Percentiles rank a stretch among this genome's conserved stretches.
Conservation (phyloP, 73 alveolate genomes). For the Paramecium sonneborni region DNA sequence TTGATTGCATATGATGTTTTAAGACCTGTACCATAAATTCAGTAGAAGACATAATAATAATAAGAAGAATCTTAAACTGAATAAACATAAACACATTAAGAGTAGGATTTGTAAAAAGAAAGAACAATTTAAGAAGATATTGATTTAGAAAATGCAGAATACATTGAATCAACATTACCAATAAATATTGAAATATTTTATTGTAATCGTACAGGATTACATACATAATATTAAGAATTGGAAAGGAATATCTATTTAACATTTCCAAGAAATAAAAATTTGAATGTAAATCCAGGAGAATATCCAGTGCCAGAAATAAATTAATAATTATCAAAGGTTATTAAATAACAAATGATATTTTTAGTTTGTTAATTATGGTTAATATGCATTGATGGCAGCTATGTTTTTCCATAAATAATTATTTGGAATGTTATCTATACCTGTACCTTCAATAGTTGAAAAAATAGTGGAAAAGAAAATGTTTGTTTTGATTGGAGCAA, state of each 20-base stretch:
- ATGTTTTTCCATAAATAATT: conserved; percentile 23
- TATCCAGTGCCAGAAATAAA: conserved; percentile 53
- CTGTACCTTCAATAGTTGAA: conserved; percentile 12
- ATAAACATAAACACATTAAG: not conserved
- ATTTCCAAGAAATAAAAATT: conserved; percentile 1
- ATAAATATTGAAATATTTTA: conserved; percentile 9
- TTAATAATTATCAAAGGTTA: not conserved
- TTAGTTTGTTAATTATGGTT: conserved; percentile 30
- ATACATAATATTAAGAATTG: not conserved
- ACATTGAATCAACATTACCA: conserved; percentile 19
- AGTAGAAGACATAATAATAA: not conserved
- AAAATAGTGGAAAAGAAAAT: conserved; percentile 47
- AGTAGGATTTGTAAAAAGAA: not conserved
- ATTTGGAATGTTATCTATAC: conserved; percentile 15
- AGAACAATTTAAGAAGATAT: not conserved
- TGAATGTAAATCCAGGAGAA: not conserved
- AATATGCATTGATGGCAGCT: conserved; percentile 33
- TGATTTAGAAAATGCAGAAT: not conserved
- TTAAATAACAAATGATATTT: not conserved
- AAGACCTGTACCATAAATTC: not conserved
- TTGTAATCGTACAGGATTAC: conserved; percentile 47
- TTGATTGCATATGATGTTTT: not conserved
- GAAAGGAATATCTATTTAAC: not conserved
- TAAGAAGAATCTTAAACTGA: not conserved
- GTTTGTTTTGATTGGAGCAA: conserved; percentile 36